Percentiles rank a stretch among this genome's conserved stretches.
Conservation (phyloP, 2,329 filamentous ascomycete species). For the Canariomyces notabilis region DNA sequence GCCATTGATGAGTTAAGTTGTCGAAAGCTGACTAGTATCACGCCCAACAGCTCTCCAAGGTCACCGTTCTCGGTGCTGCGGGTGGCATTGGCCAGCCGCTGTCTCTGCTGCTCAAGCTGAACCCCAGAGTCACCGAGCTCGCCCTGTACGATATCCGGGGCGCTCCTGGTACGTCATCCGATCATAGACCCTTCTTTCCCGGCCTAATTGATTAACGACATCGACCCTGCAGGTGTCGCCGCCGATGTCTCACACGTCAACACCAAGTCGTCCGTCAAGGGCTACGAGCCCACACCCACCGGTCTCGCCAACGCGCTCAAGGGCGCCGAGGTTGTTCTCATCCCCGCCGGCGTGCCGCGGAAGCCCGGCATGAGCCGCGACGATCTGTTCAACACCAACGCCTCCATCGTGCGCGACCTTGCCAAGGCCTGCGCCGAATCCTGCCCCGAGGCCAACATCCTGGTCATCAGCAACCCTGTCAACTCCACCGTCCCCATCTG, state of each 20-base stretch:
- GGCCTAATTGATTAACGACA: too few species aligned
- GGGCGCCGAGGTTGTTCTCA: slow-evolving; percentile 89
- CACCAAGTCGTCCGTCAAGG: slow-evolving; percentile 92
- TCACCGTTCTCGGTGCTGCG: slow-evolving; percentile 91
- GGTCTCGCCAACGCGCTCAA: slow-evolving; percentile 77
- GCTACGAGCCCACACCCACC: slow-evolving; percentile 72
- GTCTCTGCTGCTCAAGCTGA: slow-evolving; percentile 97
- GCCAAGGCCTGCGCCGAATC: slow-evolving; percentile 90
- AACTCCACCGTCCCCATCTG: slow-evolving; percentile 99
- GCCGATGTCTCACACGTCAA: slow-evolving; percentile 99
- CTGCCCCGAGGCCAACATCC: slow-evolving; percentile 86
- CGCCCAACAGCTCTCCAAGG: slow-evolving; percentile 78
- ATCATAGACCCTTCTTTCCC: slow-evolving; percentile 6
- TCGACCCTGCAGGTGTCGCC: slow-evolving; percentile 76
- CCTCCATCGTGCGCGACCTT: slow-evolving; percentile 96
- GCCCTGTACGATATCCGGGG: slow-evolving; percentile 97
- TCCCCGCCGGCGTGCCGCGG: slow-evolving; percentile 96
- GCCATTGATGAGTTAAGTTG: slow-evolving; percentile 1
- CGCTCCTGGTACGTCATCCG: slow-evolving; percentile 67
- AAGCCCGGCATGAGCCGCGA: slow-evolving; percentile 99
- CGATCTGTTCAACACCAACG: slow-evolving; percentile 99
- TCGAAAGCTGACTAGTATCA: slow-evolving; percentile 11
- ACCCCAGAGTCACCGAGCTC: slow-evolving; percentile 88
- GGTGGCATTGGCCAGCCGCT: slow-evolving; percentile 98
- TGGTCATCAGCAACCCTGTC: slow-evolving; percentile 98